Conservation (phyloP, 106 monocot genomes). For the Dendrobium catenatum region DNA sequence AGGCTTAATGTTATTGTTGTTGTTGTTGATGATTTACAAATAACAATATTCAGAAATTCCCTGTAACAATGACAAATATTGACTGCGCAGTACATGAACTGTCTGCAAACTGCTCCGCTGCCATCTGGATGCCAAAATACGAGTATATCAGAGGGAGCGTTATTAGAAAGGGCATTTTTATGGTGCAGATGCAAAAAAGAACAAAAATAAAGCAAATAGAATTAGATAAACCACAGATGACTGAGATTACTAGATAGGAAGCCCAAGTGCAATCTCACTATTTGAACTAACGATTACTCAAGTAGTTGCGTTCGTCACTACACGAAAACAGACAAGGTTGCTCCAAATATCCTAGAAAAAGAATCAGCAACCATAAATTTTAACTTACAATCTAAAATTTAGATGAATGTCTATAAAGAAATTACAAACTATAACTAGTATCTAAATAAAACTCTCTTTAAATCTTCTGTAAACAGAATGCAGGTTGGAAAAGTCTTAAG, state of each 20-base stretch:
- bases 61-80: background rate
- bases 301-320: slow-evolving; percentile 60
- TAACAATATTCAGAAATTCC: no score
- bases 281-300: slow-evolving; percentile 63
- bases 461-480: background rate
- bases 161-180: background rate
- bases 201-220: background rate
- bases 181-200: slow-evolving; percentile 1
- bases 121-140: slow-evolving; percentile 53
- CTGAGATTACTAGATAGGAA: slow-evolving; percentile 71
- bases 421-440: background rate
- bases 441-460: background rate
- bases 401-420: background rate
- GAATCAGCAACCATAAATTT: slow-evolving; percentile 1
- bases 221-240: slow-evolving; percentile 55
- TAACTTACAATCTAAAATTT: background rate
- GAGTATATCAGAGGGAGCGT: background rate
- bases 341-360: slow-evolving; percentile 77
- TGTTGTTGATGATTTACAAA: background rate
- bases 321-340: slow-evolving; percentile 66
- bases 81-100: slow-evolving; percentile 97
- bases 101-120: slow-evolving; percentile 79
- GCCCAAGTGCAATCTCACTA: slow-evolving; percentile 69
- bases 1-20: no score
- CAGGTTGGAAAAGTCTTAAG: background rate